These are phyloP conservation scores for Backusella australiensis DNA, from an alignment of 192 early-diverging fungal genomes.

Conservation along the genomic window DNA sequence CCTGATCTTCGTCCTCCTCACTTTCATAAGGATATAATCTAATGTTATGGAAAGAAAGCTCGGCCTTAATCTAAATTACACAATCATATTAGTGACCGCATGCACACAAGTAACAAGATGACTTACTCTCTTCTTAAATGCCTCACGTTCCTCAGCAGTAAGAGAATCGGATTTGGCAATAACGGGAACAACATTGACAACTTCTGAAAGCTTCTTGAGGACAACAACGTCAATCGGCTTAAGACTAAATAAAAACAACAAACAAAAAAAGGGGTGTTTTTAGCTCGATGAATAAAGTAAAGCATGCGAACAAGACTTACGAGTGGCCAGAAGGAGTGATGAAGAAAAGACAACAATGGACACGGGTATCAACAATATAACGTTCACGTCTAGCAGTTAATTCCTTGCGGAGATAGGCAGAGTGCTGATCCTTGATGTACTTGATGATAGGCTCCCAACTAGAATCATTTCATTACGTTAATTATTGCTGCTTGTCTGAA, in stretches of 20 bases:
- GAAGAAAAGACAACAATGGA: constrained; percentile 96
- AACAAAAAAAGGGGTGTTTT: neutral
- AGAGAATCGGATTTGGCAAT: constrained; percentile 89
- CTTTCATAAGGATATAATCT: constrained; percentile 82
- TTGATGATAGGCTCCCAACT: constrained; percentile 97
- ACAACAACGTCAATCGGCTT: constrained; percentile 86
- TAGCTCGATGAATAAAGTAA: neutral
- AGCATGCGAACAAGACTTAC: constrained; percentile 41
- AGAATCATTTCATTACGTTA: constrained; percentile 49
- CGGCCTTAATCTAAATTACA: constrained; percentile 69
- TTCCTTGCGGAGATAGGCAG: constrained; percentile 91
- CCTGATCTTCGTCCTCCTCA: constrained; percentile 83
- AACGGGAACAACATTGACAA: constrained; percentile 85
- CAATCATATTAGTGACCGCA: neutral
- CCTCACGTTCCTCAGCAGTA: constrained; percentile 77
- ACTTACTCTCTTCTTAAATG: constrained; percentile 73
- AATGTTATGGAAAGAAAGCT: constrained; percentile 93
- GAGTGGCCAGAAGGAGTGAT: constrained; percentile 93
- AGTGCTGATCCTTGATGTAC: constrained; percentile 99
- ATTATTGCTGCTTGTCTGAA: constrained; percentile 38
- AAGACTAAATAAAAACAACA: constrained; percentile 48
- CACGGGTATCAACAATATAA: constrained; percentile 90
- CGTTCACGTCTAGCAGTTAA: constrained; percentile 82
- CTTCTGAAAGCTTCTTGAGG: constrained; percentile 79
- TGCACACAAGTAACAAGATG: neutral